Base-by-base conservation (phyloP, 73 alveolate species). In the Paramecium caudatum region DNA sequence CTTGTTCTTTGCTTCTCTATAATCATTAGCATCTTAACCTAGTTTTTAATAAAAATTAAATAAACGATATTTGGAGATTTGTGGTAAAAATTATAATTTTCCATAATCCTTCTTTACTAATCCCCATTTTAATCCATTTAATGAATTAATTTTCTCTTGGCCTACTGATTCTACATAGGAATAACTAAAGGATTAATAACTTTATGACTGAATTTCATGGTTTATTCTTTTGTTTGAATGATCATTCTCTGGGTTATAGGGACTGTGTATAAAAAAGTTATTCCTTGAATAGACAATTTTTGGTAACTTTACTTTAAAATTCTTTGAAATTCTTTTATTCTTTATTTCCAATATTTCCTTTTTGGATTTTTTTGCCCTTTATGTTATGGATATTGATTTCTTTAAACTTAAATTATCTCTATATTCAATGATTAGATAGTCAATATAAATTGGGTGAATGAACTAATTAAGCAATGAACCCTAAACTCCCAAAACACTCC, bases 71-170 rank as follows among this genome's bases (percentile, higher is more conserved):
- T 65, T 65, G 12, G 83, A n/a, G 32, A 65, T 65, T 33, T 36
- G 16, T 33, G 83, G 83, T 36, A 65, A 15, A 13, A 65, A 65
- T 65, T 65, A 33, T 13, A 65, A 33, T 65, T 33, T 65, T 7
- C 15, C 7, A 8, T 32, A 25, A 36, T 65, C 83, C 8, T 65
- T 65, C 34, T 65, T 65, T 5, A 49, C 32, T 10, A 65, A 7
- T 65, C 83, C 83, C 47, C 47, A 65, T 16, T 65, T 65, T 33
- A 33, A 65, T 25, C 83, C 83, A 65, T 65, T 65, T 33, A 65
- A 3, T 65, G 83, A 65, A 36, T 65, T 65, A 65, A 65, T 65
- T 27, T 65, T 65, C 39, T 65, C 83, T 0, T 1, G 27, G 10
- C 49, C 47, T 13, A 4, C 16, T 7, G 83, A 36, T 25, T 65